Percentiles rank a stretch among this genome's conserved stretches.
phyloP scores from a whole-genome alignment of 2,329 filamentous ascomycete species.

The Penicillium sp. region DNA sequence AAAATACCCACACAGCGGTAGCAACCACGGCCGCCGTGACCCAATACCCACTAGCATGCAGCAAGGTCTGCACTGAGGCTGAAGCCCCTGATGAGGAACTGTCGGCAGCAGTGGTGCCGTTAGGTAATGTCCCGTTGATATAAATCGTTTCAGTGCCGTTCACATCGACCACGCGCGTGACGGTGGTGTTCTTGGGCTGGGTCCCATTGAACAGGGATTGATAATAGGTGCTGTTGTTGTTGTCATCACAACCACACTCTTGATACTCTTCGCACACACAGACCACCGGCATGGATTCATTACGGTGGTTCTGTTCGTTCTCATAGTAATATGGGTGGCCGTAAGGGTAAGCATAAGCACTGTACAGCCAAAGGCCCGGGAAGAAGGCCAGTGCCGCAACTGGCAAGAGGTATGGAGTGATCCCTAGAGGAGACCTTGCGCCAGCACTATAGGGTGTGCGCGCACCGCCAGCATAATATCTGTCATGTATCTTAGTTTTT shows the following conservation, averaged over 20 bases:
- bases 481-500: slow-evolving; percentile 43
- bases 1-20: slow-evolving; percentile 32
- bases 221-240: slow-evolving; percentile 44
- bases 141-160: slow-evolving; percentile 47
- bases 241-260: slow-evolving; percentile 59
- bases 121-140: slow-evolving; percentile 49
- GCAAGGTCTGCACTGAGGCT: slow-evolving; percentile 17
- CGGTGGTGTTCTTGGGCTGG: slow-evolving; percentile 38
- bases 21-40: slow-evolving; percentile 39
- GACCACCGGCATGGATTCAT: slow-evolving; percentile 52
- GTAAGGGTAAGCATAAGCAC: slow-evolving; percentile 57
- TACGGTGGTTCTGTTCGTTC: slow-evolving; percentile 45
- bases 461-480: slow-evolving; percentile 57
- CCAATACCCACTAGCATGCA: slow-evolving; percentile 44
- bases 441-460: slow-evolving; percentile 51
- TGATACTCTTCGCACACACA: slow-evolving; percentile 57
- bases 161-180: slow-evolving; percentile 38
- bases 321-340: slow-evolving; percentile 48
- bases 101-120: slow-evolving; percentile 43
- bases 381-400: slow-evolving; percentile 48
- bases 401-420: slow-evolving; percentile 51
- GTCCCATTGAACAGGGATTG: slow-evolving; percentile 44
- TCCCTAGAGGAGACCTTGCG: slow-evolving; percentile 45
- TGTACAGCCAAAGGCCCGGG: slow-evolving; percentile 56
- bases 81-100: slow-evolving; percentile 21